phyloP scores from a whole-genome alignment of 2,329 filamentous ascomycete genomes.

The Cytospora piceicola region DNA sequence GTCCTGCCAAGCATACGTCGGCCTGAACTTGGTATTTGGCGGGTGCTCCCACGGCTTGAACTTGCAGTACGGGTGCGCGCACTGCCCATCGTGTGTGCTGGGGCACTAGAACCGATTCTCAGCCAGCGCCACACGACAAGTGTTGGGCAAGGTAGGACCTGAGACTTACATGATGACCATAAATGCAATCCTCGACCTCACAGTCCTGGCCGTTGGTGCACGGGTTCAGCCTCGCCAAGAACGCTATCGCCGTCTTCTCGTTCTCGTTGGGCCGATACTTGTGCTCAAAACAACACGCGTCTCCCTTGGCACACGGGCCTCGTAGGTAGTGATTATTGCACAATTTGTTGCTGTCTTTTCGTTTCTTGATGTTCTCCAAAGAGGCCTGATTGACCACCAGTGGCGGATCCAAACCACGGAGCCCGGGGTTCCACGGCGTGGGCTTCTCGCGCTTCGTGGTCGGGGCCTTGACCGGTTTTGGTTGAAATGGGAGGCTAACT shows the following conservation, averaged over 20 bases:
- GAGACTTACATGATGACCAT: constrained; percentile 62
- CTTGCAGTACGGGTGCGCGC: constrained; percentile 59
- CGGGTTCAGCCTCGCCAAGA: constrained; percentile 60
- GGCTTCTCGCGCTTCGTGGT: constrained; percentile 34
- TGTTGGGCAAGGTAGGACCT: neutral
- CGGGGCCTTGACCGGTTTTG: constrained; percentile 32
- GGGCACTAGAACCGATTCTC: constrained; percentile 49
- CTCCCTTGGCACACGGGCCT: constrained; percentile 58
- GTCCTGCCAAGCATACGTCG: constrained; percentile 29
- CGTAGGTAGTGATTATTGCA: constrained; percentile 67
- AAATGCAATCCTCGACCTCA: constrained; percentile 61
- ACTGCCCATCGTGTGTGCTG: constrained; percentile 54
- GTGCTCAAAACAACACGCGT: constrained; percentile 62
- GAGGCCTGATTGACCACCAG: constrained; percentile 51
- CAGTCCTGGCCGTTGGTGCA: constrained; percentile 63
- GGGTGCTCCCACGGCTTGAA: constrained; percentile 59
- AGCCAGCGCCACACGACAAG: neutral
- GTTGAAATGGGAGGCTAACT: constrained; percentile 47
- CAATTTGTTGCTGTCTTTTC: constrained; percentile 58
- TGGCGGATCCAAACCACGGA: constrained; percentile 58
- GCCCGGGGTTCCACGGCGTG: constrained; percentile 56
- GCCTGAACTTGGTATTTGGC: constrained; percentile 56
- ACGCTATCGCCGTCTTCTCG: constrained; percentile 60
- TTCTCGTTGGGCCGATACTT: constrained; percentile 56
- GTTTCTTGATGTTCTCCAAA: constrained; percentile 60